Conservation (phyloP, 2,329 filamentous ascomycete species). For the Aspergillus ochraceoroseus region DNA sequence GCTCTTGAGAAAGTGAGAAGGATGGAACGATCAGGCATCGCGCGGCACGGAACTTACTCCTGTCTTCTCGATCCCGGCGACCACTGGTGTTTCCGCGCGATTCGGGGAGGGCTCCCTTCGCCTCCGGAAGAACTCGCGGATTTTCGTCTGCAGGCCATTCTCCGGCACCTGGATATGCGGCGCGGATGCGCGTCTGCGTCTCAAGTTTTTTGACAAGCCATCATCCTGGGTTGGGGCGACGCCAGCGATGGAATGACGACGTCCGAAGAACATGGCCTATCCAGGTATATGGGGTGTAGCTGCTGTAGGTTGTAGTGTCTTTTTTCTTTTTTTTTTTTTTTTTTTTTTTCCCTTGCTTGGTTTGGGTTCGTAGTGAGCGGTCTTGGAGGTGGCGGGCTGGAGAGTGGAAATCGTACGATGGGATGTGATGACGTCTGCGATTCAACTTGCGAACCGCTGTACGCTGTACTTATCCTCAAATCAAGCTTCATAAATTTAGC, state of each 20-base stretch:
- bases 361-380: too few relatives aligned
- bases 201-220: background rate
- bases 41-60: too few relatives aligned
- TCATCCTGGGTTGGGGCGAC: conserved; percentile 13
- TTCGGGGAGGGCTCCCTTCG: conserved; percentile 12
- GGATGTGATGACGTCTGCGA: conserved; percentile 8
- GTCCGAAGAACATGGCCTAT: conserved; percentile 27
- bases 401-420: too few relatives aligned
- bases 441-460: background rate
- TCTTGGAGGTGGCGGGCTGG: too few relatives aligned
- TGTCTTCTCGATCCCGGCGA: background rate
- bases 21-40: too few relatives aligned
- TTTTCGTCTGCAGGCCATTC: conserved; percentile 3
- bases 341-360: too few relatives aligned
- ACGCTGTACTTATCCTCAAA: too few relatives aligned
- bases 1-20: too few relatives aligned
- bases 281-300: too few relatives aligned
- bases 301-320: too few relatives aligned
- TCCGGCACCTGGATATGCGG: conserved; percentile 12
- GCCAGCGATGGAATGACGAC: conserved; percentile 27
- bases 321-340: background rate
- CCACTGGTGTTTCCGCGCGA: background rate
- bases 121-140: conserved; percentile 27
- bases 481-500: too few relatives aligned
- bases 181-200: conserved; percentile 11